A percentile compares a stretch with the other conserved stretches of the same genome.
Evolutionary conservation across 2,329 filamentous ascomycete species (phyloP).

Genomic region (Ophiosphaerella narmari): DNA sequence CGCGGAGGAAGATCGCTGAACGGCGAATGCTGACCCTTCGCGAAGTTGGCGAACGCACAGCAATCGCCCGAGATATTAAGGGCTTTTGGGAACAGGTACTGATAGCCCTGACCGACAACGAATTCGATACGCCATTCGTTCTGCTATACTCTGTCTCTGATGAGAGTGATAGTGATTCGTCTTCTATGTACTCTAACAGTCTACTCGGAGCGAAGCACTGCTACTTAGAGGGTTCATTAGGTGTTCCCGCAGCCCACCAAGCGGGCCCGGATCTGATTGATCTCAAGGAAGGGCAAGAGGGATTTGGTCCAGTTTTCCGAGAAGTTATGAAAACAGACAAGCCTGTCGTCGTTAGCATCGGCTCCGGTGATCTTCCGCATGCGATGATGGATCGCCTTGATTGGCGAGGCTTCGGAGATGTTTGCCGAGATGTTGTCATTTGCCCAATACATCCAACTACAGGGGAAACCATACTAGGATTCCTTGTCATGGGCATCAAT

Average conservation of each 20-base stretch:
- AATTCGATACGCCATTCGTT: constrained; percentile 75
- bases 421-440: constrained; percentile 71
- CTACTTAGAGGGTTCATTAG: constrained; percentile 72
- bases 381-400: constrained; percentile 69
- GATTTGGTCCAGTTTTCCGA: constrained; percentile 76
- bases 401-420: constrained; percentile 72
- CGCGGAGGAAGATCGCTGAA: constrained; percentile 76
- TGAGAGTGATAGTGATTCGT: constrained; percentile 71
- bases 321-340: constrained; percentile 72
- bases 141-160: constrained; percentile 77
- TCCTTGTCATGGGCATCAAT: constrained; percentile 78
- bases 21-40: constrained; percentile 77
- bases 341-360: constrained; percentile 70
- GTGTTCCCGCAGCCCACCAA: constrained; percentile 67
- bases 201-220: constrained; percentile 65
- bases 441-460: constrained; percentile 80
- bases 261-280: constrained; percentile 68
- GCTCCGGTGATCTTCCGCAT: constrained; percentile 67
- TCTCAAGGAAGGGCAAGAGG: constrained; percentile 69
- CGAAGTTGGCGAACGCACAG: constrained; percentile 76
- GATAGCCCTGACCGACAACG: constrained; percentile 72
- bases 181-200: constrained; percentile 72
- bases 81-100: constrained; percentile 75
- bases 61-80: constrained; percentile 71
- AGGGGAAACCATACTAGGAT: constrained; percentile 74